These are phyloP conservation scores for Leccinellum rugosiceps DNA, from an alignment of 768 basidiomycete genomes.

Conservation along the genomic window DNA sequence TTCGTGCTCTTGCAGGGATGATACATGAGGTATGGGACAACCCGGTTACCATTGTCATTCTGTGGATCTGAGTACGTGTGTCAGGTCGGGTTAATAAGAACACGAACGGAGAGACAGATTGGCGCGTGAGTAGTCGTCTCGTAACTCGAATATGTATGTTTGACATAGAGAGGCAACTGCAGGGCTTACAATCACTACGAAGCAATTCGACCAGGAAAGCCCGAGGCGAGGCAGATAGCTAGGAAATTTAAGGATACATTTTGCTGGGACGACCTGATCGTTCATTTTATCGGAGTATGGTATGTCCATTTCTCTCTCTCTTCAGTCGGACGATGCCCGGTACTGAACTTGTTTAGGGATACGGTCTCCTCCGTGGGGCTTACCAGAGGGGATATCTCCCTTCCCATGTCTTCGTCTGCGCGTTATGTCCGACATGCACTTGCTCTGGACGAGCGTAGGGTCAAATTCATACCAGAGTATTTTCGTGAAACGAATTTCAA, in stretches of 20 bases:
- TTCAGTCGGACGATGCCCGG: not conserved
- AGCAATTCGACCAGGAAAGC: not conserved
- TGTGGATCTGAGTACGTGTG: not conserved
- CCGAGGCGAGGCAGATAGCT: not conserved
- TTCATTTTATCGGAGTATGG: not conserved
- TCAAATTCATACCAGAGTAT: not conserved
- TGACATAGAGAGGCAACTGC: not conserved
- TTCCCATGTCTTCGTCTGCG: not conserved
- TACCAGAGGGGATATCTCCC: not conserved
- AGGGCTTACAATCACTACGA: not conserved
- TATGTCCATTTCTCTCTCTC: not conserved
- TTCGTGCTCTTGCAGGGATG: not conserved
- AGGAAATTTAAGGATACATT: not conserved
- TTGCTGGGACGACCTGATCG: not conserved
- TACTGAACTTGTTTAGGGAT: not conserved
- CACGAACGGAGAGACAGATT: not conserved
- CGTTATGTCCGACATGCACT: not conserved
- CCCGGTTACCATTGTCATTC: not conserved
- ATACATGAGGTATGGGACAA: not conserved
- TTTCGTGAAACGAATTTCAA: not conserved
- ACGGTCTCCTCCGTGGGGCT: not conserved
- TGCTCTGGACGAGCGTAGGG: not conserved
- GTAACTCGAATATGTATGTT: no score
- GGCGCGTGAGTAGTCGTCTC: not conserved
- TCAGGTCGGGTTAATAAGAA: not conserved